A percentile compares a stretch with the other conserved stretches of the same genome.
Conservation (phyloP, 345 rosid species). For the Durio zibethinus region DNA sequence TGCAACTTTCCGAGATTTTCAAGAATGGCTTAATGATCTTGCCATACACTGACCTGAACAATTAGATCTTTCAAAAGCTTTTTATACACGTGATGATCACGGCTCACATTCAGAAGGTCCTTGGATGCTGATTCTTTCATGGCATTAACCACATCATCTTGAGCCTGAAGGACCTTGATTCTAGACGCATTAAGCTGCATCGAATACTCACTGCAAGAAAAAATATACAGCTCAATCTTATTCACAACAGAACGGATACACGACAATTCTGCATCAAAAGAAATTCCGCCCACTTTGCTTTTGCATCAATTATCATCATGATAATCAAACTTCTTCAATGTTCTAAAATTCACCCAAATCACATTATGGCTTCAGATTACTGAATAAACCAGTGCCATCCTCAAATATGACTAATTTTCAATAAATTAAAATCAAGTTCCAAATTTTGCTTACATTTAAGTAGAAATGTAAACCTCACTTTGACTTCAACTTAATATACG, state of each 20-base stretch:
- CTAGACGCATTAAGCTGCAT: constrained; percentile 98
- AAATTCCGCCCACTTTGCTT: background rate
- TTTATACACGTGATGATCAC: constrained; percentile 51
- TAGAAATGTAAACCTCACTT: background rate
- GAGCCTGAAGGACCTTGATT: constrained; percentile 93
- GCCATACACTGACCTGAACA: constrained; percentile 63
- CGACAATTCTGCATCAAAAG: background rate
- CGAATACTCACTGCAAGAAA: constrained; percentile 76
- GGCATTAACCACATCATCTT: constrained; percentile 85
- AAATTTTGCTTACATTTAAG: background rate
- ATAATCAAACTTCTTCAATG: background rate
- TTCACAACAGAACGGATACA: background rate
- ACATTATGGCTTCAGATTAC: background rate
- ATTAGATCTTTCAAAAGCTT: constrained; percentile 71
- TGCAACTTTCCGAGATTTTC: background rate
- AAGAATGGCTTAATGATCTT: background rate
- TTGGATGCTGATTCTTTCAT: constrained; percentile 81
- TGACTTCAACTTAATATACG: background rate
- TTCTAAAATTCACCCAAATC: background rate
- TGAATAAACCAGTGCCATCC: background rate
- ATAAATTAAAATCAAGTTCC: no score
- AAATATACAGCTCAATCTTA: background rate
- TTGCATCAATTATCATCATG: background rate
- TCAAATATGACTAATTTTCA: background rate
- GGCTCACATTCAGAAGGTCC: constrained; percentile 71